Evolutionary conservation across 495 filamentous ascomycete genomes (phyloP), one percentile per base, ranked within the genome.

Genomic region (Aspergillus steynii): DNA sequence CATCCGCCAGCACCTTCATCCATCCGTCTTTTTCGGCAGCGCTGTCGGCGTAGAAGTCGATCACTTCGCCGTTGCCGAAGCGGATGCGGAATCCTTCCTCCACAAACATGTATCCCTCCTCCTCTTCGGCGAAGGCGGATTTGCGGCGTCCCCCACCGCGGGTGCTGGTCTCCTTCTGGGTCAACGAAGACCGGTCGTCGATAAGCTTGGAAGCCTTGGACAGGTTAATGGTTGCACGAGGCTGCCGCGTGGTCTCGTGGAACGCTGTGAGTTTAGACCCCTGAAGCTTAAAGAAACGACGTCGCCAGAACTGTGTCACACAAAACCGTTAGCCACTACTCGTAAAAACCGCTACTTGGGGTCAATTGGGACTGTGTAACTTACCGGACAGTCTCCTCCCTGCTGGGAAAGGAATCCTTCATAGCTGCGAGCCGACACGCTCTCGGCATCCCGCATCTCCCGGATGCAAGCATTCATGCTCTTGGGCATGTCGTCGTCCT

Each of bases 21-120:
- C 95, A 99, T 55, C 85, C 90, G 14, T 96, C 90, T 73, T 99
- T 99, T 65, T 92, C 88, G 53, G 82, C 84, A 1, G 85, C 80
- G 42, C 84, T 91, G 73, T 99, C 95, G 63, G 95, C 96, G 65
- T 99, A 99, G 75, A 99, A 99, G 73, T 99, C 95, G 63, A 99
- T 99, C 47, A 94, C 86, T 76, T 99, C 95, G 53, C 95, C 95
- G 69, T 99, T 99, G 61, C 89, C 93, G 74, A 99, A 99, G 56
- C 93, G 91, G 71, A 99, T 94, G 37, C 95, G 90, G 85, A 99
- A 99, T 12, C 96, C 95, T 71, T 98, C 96, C 74, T 99, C 95
- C 27, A 99, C 95, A 66, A 98, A 98, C 92, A 97, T 96, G 78
- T 98, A 99, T 52, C 96, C 95, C 67, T 99, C 95, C 74, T 98